A percentile compares a stretch with the other conserved stretches of the same genome.
These are phyloP conservation scores for Forsythia viridissima DNA, from an alignment of 257 asterid species.

Conservation along the genomic window DNA sequence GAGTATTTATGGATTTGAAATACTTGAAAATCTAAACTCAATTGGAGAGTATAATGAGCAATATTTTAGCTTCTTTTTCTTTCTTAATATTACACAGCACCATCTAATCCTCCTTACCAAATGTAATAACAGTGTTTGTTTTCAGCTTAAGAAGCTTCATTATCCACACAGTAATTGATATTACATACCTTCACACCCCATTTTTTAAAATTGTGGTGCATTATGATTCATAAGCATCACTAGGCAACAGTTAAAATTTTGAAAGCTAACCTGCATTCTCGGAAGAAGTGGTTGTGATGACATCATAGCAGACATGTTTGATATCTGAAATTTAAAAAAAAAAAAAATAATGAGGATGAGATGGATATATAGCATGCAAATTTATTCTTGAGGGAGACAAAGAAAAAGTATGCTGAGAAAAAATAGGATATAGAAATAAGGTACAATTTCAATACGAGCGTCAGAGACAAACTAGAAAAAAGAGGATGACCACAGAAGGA, in stretches of 20 bases:
- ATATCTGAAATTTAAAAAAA: constrained; percentile 57
- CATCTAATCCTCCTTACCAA: not conserved
- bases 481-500: not conserved
- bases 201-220: not conserved
- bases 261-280: constrained; percentile 71
- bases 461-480: not conserved
- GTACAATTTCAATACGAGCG: not conserved
- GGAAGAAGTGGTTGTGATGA: constrained; percentile 75
- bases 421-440: not conserved
- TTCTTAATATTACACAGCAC: not conserved
- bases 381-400: constrained; percentile 7
- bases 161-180: not conserved
- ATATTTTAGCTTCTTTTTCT: not conserved
- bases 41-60: not conserved
- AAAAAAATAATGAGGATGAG: constrained; percentile 18
- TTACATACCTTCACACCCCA: not conserved
- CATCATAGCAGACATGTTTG: constrained; percentile 94
- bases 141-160: not conserved
- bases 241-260: constrained; percentile 14
- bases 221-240: constrained; percentile 11
- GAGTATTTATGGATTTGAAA: not conserved
- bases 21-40: not conserved
- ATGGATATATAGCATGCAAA: too few relatives aligned
- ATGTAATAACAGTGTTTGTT: not conserved
- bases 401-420: not conserved